Evolutionary conservation across 208 protist species (phyloP), one percentile per base, ranked within the genome.

Genomic region (Acanthamoeba sp.): DNA sequence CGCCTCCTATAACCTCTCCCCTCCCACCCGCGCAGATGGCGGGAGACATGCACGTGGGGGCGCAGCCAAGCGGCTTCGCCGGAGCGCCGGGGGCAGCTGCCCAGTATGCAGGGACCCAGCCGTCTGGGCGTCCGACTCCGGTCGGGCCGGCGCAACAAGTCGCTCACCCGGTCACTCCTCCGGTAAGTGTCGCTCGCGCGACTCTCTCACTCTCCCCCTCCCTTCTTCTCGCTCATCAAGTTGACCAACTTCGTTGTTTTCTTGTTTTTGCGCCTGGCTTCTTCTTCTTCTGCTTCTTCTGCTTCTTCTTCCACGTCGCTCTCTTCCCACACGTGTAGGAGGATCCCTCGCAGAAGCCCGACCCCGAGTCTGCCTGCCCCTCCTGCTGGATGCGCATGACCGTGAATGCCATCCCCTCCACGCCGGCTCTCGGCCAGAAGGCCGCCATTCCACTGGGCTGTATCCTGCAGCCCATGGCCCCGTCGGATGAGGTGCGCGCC

Each of bases 391-490:
- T 97, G 78, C 94, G 95, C 57, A 87, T 97, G 66, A 95, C 93
- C 42, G 92, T 95, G 42, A 95, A 96, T 73, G 87, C 87, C 14
- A 69, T 96, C 55, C 95, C 96, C 57, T 76, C 93, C 29, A 34
- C 29, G 36, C 55, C 55, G 64, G 64, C 69, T 16, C 45, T 93
- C 7, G 24, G 78, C 10, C 82, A 62, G 29, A 95, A 95, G 88
- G 48, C 64, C 27, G 87, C 73, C 57, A 95, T 97, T 32, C 96
- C 96, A 16, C 55, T 96, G 0, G 96, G 96, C 66, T 66, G 50
- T 48, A 85, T 88, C 16, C 84, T 97, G 57, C 85, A 96, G 4
- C 96, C 96, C 52, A 50, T 97, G n/a, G 88, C 93, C 6, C 24
- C 64, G n/a, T 62, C 38, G 32, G 85, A 91, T 7, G 85, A 91